Percentiles rank a stretch among this genome's conserved stretches.
phyloP scores from a whole-genome alignment of 1,284 basidiomycete genomes.

The Ceratobasidium sp. region DNA sequence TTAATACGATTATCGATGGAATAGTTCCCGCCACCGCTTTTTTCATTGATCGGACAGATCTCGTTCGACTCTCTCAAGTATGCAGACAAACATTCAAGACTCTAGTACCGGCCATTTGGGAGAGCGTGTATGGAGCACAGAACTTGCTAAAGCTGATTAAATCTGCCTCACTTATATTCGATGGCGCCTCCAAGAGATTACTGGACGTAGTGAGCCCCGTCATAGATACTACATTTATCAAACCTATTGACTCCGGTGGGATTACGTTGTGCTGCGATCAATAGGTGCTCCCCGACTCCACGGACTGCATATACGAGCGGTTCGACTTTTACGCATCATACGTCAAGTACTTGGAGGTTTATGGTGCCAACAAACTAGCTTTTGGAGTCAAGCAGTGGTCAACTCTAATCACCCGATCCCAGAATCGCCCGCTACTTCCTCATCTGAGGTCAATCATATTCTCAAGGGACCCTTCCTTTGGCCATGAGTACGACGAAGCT shows the following conservation, averaged over 20 bases:
- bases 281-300: neutral
- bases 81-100: neutral
- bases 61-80: neutral
- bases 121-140: neutral
- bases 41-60: no score
- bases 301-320: neutral
- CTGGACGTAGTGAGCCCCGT: neutral
- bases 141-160: neutral
- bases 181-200: neutral
- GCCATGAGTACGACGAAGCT: no score
- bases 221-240: neutral
- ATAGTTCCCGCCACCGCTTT: no score
- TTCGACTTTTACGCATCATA: constrained; percentile 18
- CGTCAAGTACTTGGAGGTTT: neutral
- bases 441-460: neutral
- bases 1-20: neutral
- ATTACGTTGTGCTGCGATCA: neutral
- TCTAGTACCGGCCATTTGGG: neutral
- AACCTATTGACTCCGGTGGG: neutral
- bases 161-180: neutral
- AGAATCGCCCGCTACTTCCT: neutral
- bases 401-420: neutral
- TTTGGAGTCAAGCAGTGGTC: neutral
- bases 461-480: no score
- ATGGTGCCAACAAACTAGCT: neutral